Evolutionary conservation across 2,329 filamentous ascomycete genomes (phyloP), one percentile per base, ranked within the genome.

Genomic region (Penicillium nordicum): DNA sequence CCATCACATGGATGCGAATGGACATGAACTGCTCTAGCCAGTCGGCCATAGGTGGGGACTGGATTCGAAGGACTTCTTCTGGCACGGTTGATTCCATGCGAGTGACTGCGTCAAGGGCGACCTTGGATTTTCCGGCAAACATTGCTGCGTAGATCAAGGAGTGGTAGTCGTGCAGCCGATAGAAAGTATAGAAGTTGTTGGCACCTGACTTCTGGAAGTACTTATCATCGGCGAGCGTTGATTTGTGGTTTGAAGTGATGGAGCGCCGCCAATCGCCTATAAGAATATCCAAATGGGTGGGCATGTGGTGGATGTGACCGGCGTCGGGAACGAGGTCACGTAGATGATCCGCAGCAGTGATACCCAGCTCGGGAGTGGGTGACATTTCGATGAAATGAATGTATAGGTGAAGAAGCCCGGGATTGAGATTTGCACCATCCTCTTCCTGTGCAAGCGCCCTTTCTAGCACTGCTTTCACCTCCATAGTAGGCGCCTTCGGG

Each of bases 371-470:
- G 0, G 88, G 88, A 0, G 74, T 79, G 0, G 77, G 74, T 0
- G 87, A 90, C 88, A 90, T 90, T 67, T 91, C 88, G 77, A 89
- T 88, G 6, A 88, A 80, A 62, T 90, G 88, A 36, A 90, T 88
- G 69, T 91, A 90, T 21, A 91, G 73, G 69, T 92, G 88, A 2
- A 90, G 77, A 0, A 91, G 72, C 0, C 88, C 88, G 0, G 88
- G 85, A 65, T 93, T 88, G 3, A 74, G 61, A 10, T 77, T 66
- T 1, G 78, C 81, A 11, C 75, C 78, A 1, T 78, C 69, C 3
- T 78, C 77, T 1, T 78, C 69, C 4, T 78, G 74, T 1, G 71
- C 65, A 18, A 92, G 72, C 0, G 84, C 84, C 3, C 68, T 70
- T 27, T 89, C 86, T 1, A 89, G 75, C 0, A 87, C 76, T 0